Evolutionary conservation across 192 early-diverging fungal genomes (phyloP).

Genomic region (Backusella psychrophila): DNA sequence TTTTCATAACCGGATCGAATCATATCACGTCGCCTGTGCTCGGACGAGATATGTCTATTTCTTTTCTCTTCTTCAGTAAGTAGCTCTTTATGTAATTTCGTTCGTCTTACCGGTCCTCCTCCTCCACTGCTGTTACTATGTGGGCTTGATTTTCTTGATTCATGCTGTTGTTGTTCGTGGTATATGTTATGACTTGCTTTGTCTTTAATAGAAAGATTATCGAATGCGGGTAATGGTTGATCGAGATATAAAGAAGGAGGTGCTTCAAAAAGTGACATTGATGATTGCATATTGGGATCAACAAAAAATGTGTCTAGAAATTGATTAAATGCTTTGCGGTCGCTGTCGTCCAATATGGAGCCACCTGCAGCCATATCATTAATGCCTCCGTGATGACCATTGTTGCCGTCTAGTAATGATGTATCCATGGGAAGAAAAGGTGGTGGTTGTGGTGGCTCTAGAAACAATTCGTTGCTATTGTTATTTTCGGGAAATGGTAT

Average conservation of each 20-base stretch:
- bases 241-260: conserved; percentile 5
- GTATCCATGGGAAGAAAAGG: conserved; percentile 8
- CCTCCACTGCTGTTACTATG: not conserved
- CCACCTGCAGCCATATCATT: not conserved
- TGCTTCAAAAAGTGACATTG: not conserved
- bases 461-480: not conserved
- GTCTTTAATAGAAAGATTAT: not conserved
- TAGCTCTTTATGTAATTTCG: conserved; percentile 58
- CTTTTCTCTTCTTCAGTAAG: conserved; percentile 78
- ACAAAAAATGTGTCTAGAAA: conserved; percentile 51
- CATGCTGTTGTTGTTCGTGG: not conserved
- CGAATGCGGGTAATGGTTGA: not conserved
- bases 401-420: not conserved
- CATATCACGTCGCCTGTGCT: conserved; percentile 72
- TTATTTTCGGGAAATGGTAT: not conserved
- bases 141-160: not conserved
- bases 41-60: conserved; percentile 72
- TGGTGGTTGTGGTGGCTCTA: conserved; percentile 2
- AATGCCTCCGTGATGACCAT: not conserved
- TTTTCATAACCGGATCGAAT: conserved; percentile 87
- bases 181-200: not conserved
- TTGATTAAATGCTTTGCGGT: conserved; percentile 49
- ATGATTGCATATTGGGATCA: conserved; percentile 38
- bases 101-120: conserved; percentile 3
- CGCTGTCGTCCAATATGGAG: conserved; percentile 33